A percentile compares a stretch with the other conserved stretches of the same genome.
Conservation (phyloP, 225 moss, liverwort and hornwort genomes). For the Lunularia cruciata region DNA sequence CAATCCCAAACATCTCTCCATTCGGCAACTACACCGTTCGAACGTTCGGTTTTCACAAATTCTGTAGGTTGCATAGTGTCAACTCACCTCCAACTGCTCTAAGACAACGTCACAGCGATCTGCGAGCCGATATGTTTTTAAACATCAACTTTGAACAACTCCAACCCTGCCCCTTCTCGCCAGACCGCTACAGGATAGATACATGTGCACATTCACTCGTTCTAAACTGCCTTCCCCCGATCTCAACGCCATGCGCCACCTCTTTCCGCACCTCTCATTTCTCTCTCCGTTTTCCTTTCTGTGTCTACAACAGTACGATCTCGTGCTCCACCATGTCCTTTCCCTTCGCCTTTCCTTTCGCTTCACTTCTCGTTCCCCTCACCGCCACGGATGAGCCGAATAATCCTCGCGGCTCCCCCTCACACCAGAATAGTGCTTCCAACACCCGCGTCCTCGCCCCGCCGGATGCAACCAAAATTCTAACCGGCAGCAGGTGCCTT, state of each 20-base stretch:
- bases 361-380: neutral
- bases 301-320: neutral
- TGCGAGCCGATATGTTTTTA: too few relatives aligned
- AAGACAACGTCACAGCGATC: neutral
- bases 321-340: neutral
- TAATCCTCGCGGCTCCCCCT: neutral
- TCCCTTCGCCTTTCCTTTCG: neutral
- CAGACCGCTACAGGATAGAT: neutral
- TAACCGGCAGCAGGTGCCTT: conserved; percentile 7
- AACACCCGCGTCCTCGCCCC: neutral
- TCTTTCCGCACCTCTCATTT: conserved; percentile 1
- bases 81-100: neutral
- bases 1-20: neutral
- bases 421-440: neutral
- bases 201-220: conserved; percentile 1
- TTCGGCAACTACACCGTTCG: neutral
- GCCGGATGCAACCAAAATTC: neutral
- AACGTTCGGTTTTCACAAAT: neutral
- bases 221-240: neutral
- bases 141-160: too few relatives aligned
- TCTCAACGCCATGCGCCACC: conserved; percentile 18
- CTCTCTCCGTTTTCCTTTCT: neutral
- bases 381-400: neutral
- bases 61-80: neutral
- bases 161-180: neutral